Percentiles rank a stretch among this genome's conserved stretches.
phyloP scores from a whole-genome alignment of 192 early-diverging fungal genomes.

The Entomortierella lignicola region DNA sequence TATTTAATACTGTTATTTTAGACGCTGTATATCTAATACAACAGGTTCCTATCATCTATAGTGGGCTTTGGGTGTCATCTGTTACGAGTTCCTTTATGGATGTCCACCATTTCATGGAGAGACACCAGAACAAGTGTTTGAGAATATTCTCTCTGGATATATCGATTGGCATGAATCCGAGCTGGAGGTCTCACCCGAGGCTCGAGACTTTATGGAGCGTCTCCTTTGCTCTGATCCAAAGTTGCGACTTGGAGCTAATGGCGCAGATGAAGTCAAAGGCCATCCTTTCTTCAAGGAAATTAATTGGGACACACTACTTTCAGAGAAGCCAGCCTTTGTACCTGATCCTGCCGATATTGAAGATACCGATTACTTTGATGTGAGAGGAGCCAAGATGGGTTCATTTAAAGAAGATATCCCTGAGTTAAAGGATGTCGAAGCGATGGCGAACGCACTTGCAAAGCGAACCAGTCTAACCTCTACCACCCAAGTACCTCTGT shows the following conservation, averaged over 20 bases:
- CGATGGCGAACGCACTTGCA: slow-evolving; percentile 49
- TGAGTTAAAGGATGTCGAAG: slow-evolving; percentile 45
- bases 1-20: neutral
- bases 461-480: slow-evolving; percentile 43
- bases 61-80: slow-evolving; percentile 92
- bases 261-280: slow-evolving; percentile 77
- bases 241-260: slow-evolving; percentile 73
- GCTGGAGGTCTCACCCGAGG: slow-evolving; percentile 76
- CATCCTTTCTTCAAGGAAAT: slow-evolving; percentile 81
- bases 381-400: slow-evolving; percentile 79
- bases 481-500: slow-evolving; percentile 11
- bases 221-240: slow-evolving; percentile 75
- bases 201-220: slow-evolving; percentile 82
- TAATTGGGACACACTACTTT: slow-evolving; percentile 74
- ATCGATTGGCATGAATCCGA: slow-evolving; percentile 84
- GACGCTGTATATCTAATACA: too few species aligned
- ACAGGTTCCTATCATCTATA: slow-evolving; percentile 13
- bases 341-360: slow-evolving; percentile 81
- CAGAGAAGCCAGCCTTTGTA: slow-evolving; percentile 80
- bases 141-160: slow-evolving; percentile 78
- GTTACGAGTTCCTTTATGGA: slow-evolving; percentile 88
- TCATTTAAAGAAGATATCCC: slow-evolving; percentile 55
- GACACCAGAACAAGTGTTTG: slow-evolving; percentile 83
- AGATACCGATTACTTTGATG: slow-evolving; percentile 96
- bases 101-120: slow-evolving; percentile 86